phyloP scores from a whole-genome alignment of 73 alveolate species.

The Tetrahymena malaccensis region DNA sequence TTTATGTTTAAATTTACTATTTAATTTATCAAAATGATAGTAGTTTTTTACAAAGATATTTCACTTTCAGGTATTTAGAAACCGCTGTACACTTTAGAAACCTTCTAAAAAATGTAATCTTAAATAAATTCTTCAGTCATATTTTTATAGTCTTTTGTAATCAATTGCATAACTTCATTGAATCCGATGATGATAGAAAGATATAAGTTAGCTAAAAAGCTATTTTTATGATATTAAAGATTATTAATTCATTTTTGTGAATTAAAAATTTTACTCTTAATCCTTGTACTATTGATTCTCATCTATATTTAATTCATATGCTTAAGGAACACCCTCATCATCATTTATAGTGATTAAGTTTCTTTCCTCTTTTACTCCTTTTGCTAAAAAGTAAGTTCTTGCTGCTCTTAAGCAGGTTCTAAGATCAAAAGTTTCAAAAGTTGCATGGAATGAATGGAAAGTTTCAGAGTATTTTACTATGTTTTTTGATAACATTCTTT shows the following conservation, averaged over 20 bases:
- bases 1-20: not conserved
- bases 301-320: not conserved
- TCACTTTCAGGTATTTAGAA: not conserved
- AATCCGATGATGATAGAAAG: constrained; percentile 1
- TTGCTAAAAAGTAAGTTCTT: constrained; percentile 29
- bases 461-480: not conserved
- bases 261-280: constrained; percentile 4
- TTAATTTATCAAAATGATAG: not conserved
- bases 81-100: not conserved
- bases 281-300: constrained; percentile 2
- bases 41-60: not conserved
- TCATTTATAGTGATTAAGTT: not conserved
- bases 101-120: not conserved
- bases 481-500: not conserved
- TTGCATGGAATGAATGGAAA: constrained; percentile 9
- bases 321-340: constrained; percentile 17
- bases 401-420: constrained; percentile 26
- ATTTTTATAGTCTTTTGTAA: constrained; percentile 20
- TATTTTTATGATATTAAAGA: not conserved
- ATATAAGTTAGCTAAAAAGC: constrained; percentile 22
- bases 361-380: not conserved
- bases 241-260: not conserved
- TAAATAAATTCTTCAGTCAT: constrained; percentile 14
- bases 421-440: constrained; percentile 16
- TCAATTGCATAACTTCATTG: not conserved